Percentiles rank a stretch among this genome's conserved stretches.
These are phyloP conservation scores for Cyamopsis tetragonoloba DNA, from an alignment of 306 rosid genomes.

Conservation along the genomic window DNA sequence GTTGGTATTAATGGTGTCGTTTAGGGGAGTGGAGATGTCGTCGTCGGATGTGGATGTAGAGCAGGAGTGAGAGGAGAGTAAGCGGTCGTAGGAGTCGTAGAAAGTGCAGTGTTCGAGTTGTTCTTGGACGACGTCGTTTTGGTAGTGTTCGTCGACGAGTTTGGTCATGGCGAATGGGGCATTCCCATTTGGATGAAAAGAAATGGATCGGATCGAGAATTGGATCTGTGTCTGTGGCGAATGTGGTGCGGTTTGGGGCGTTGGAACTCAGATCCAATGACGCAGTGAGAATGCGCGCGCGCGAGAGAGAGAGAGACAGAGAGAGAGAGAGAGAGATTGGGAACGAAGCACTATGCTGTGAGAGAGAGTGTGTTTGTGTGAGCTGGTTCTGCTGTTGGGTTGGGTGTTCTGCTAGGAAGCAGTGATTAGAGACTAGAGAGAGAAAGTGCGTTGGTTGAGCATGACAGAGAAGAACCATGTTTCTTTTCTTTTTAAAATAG, in stretches of 20 bases:
- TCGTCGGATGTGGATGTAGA: constrained; percentile 67
- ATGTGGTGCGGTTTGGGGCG: neutral
- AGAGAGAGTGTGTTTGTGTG: neutral
- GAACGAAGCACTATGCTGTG: constrained; percentile 52
- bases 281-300: neutral
- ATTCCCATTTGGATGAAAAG: constrained; percentile 61
- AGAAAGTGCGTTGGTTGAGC: neutral
- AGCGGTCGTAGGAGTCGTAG: constrained; percentile 80
- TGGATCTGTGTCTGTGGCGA: neutral
- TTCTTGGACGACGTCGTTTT: constrained; percentile 52
- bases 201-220: constrained; percentile 32
- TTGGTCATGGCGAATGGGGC: constrained; percentile 69
- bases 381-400: neutral
- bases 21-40: constrained; percentile 43
- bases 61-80: constrained; percentile 71
- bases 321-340: neutral
- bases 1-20: constrained; percentile 14
- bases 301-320: neutral
- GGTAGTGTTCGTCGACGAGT: constrained; percentile 32
- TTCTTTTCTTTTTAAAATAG: neutral
- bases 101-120: constrained; percentile 52
- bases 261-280: constrained; percentile 56
- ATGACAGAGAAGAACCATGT: neutral
- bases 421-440: neutral
- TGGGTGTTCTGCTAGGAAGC: too few species aligned